Evolutionary conservation across 208 protist species (phyloP).

Genomic region (Leishmania mexicana): DNA sequence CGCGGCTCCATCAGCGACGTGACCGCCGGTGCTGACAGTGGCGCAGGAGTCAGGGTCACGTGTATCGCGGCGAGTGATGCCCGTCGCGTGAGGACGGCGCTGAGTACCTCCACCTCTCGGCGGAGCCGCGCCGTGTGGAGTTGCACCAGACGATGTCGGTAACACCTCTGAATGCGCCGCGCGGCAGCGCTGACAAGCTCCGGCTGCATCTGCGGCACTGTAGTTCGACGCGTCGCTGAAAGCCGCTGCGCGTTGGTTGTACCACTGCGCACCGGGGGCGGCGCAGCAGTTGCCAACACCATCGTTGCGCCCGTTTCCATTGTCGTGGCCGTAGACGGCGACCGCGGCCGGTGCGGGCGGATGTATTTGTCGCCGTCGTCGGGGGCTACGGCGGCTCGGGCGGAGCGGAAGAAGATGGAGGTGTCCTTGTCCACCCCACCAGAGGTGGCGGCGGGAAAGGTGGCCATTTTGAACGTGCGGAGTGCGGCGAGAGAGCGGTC

Average conservation of each 20-base stretch:
- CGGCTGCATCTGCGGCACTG: background rate
- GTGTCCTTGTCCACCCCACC: background rate
- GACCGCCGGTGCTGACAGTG: background rate
- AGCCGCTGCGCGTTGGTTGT: background rate
- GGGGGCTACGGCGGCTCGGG: background rate
- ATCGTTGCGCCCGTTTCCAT: background rate
- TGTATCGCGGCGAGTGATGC: constrained; percentile 23
- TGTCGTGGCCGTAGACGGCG: background rate
- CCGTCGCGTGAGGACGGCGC: constrained; percentile 22
- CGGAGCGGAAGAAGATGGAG: constrained; percentile 5
- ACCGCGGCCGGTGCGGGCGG: background rate
- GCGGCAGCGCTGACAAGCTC: constrained; percentile 5
- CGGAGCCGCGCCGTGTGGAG: constrained; percentile 8
- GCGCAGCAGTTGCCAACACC: background rate
- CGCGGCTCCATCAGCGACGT: background rate
- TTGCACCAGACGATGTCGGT: constrained; percentile 3
- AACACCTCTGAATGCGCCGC: constrained; percentile 24
- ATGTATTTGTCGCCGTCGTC: background rate
- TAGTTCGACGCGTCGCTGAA: background rate
- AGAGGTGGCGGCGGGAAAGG: background rate
- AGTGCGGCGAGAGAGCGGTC: background rate
- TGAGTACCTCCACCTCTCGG: constrained; percentile 25
- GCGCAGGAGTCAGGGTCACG: background rate
- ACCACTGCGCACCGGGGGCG: background rate
- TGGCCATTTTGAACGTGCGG: background rate